Base-by-base conservation (phyloP, 2,329 filamentous ascomycete species). In the Cercospora brassicicola region DNA sequence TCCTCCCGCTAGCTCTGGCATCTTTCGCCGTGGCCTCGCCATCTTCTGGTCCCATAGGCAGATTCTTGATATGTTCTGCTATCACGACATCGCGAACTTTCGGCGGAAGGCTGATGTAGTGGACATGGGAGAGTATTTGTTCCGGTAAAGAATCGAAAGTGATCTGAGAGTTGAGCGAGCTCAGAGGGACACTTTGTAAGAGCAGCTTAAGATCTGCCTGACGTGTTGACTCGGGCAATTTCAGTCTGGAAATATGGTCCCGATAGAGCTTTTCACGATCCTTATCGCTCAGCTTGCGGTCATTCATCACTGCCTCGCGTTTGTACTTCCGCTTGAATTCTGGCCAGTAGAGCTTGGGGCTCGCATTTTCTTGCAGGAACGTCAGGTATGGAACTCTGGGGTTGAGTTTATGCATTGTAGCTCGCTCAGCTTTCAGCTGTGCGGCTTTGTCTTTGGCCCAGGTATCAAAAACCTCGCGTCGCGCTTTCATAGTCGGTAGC, bases 261-360 rank as follows among this genome's bases (percentile, higher is more conserved):
- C 92, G 86, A 77, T 94, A 96, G 62, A 88, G 83, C 80, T 91
- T 93, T 77, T 96, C 92, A 36, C 90, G 86, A 62, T 94, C 92
- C 78, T 90, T 92, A 75, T 85, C 84, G 20, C 78, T 72, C 3
- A 84, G 72, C 67, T 83, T 82, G 15, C 87, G 83, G 67, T 94
- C 91, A 69, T 90, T 91, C 91, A 99, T 93, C 62, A 89, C 86
- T 0, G 87, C 80, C 71, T 96, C 93, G 72, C 91, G 94, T 72
- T 90, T 91, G 80, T 89, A 95, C 78, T 97, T 99, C 36, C 95
- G 86, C 75, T 92, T 93, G 81, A 99, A 99, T 78, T 99, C 95
- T 0, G 92, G 90, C 95, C 95, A 99, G 83, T 96, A 99, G 0
- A 99, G 85, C 81, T 97, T 98, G 0, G 92, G 90, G 0, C 90